These are phyloP conservation scores for Clausena lansium DNA, from an alignment of 345 rosid species.

Conservation along the genomic window DNA sequence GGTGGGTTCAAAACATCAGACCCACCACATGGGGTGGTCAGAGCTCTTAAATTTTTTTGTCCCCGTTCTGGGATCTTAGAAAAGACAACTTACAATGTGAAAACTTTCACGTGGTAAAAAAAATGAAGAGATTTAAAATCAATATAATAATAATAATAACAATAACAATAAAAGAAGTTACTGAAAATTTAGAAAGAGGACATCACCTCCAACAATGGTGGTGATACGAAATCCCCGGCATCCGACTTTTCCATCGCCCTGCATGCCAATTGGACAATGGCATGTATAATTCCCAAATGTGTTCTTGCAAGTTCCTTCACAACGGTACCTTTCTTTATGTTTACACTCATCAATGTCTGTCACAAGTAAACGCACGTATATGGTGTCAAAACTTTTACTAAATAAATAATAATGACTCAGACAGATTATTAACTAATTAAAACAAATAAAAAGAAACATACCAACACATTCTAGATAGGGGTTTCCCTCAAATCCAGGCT, in stretches of 20 bases:
- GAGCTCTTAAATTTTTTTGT: too few relatives aligned
- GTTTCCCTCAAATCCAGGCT: not conserved
- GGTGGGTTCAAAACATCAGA: too few relatives aligned
- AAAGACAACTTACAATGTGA: too few relatives aligned
- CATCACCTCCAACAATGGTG: not conserved
- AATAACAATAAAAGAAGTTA: too few relatives aligned
- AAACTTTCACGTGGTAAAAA: too few relatives aligned
- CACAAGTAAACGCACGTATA: not conserved
- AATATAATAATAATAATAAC: too few relatives aligned
- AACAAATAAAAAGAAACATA: not conserved
- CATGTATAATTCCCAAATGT: not conserved
- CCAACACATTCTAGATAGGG: not conserved
- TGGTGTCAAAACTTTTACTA: too few relatives aligned
- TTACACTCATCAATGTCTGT: not conserved
- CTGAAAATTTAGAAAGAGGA: not conserved
- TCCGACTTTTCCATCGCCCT: not conserved
- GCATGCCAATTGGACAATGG: slow-evolving; percentile 3
- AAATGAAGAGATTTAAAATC: too few relatives aligned
- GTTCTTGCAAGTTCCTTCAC: not conserved
- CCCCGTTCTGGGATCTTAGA: too few relatives aligned
- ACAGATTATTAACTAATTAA: too few relatives aligned
- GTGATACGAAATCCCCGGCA: not conserved
- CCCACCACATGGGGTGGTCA: too few relatives aligned
- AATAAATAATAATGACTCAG: too few relatives aligned
- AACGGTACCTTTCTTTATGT: not conserved